A percentile compares a stretch with the other conserved stretches of the same genome.
phyloP scores from a whole-genome alignment of 2,329 filamentous ascomycete genomes.

The Arthrobotrys musiformis region DNA sequence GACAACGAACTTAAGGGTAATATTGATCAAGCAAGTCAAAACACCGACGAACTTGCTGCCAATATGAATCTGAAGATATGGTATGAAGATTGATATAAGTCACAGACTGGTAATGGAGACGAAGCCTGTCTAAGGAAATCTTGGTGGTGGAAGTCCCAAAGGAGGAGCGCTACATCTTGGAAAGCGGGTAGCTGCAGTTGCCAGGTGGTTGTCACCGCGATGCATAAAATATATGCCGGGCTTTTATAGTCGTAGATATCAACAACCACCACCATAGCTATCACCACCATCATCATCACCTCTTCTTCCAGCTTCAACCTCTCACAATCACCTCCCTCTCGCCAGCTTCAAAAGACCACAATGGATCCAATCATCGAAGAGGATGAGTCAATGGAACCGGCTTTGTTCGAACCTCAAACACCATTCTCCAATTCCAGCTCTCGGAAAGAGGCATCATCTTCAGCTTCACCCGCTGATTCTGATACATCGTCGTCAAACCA shows the following conservation, averaged over 20 bases:
- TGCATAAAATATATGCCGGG: not conserved
- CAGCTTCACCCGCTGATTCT: not conserved
- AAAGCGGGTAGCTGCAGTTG: not conserved
- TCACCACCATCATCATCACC: not conserved
- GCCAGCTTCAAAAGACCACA: not conserved
- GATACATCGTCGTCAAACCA: not conserved
- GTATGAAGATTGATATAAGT: no score
- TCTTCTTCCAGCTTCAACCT: not conserved
- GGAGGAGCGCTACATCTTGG: not conserved
- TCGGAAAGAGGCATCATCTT: not conserved
- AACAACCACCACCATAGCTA: not conserved
- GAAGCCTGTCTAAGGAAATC: no score
- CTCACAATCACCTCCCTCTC: not conserved
- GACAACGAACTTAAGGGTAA: not conserved
- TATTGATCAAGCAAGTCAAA: not conserved
- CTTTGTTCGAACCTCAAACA: not conserved
- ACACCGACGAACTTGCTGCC: not conserved
- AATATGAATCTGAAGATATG: not conserved
- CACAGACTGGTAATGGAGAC: no score
- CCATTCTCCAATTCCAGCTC: constrained; percentile 9
- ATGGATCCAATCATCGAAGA: constrained; percentile 41
- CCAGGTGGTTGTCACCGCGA: not conserved
- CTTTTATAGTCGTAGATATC: no score
- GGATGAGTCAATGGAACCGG: constrained; percentile 13
- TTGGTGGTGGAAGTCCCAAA: no score